A percentile compares a stretch with the other conserved stretches of the same genome.
Evolutionary conservation across 805 yeast genomes (phyloP).

Genomic region (Schwanniomyces pseudopolymorphus): DNA sequence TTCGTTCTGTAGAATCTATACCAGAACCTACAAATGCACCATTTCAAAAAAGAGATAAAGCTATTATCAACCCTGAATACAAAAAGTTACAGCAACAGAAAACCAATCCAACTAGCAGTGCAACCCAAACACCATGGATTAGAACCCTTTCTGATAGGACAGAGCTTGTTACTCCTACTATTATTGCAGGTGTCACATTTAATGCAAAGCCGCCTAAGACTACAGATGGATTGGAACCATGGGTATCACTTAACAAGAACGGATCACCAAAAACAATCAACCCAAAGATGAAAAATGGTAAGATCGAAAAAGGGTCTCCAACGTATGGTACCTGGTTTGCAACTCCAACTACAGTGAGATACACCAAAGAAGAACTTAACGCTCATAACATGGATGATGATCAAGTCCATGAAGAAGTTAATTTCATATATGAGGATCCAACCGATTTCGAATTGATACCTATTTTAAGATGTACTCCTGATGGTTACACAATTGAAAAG

Average conservation of each 20-base stretch:
- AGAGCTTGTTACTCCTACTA: conserved; percentile 66
- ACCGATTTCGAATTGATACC: conserved; percentile 75
- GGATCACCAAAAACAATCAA: conserved; percentile 79
- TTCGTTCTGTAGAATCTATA: conserved; percentile 12
- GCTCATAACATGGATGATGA: conserved; percentile 73
- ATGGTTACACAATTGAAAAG: conserved; percentile 55
- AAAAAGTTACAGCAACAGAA: conserved; percentile 13
- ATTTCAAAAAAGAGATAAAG: conserved; percentile 25
- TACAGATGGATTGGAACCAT: conserved; percentile 69
- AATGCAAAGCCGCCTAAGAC: conserved; percentile 69
- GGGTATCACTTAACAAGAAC: conserved; percentile 75
- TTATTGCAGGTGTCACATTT: conserved; percentile 62
- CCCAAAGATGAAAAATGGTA: conserved; percentile 76
- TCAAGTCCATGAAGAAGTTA: conserved; percentile 56
- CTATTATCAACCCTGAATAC: conserved; percentile 30
- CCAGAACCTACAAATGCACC: conserved; percentile 13
- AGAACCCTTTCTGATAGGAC: conserved; percentile 62
- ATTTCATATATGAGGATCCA: conserved; percentile 64
- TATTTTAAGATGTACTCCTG: conserved; percentile 82
- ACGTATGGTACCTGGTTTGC: conserved; percentile 76
- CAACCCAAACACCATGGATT: conserved; percentile 54
- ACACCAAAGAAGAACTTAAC: conserved; percentile 59
- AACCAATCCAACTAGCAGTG: conserved; percentile 6
- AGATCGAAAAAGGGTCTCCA: conserved; percentile 64
- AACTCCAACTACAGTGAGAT: conserved; percentile 58